These are phyloP conservation scores for Phaeodactylum tricornutum DNA, from an alignment of 108 stramenopile genomes.

Conservation along the genomic window DNA sequence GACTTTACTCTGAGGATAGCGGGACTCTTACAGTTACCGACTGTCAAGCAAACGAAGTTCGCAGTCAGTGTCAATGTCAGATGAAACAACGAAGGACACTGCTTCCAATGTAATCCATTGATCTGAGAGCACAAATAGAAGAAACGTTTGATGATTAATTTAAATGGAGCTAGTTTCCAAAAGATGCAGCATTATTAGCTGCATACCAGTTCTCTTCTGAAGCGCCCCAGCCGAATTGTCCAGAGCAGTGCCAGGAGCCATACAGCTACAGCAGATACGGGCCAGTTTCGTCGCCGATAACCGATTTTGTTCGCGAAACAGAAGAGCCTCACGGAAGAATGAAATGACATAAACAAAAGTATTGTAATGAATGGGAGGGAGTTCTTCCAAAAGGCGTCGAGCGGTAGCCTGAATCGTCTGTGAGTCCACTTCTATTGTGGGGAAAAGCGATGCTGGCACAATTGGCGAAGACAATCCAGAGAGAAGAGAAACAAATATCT, in stretches of 20 bases:
- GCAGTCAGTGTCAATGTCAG: too few relatives aligned
- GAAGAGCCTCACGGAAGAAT: constrained; percentile 87
- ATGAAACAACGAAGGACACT: too few relatives aligned
- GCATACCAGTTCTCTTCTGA: constrained; percentile 34
- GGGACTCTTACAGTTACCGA: too few relatives aligned
- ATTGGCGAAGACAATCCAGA: constrained; percentile 75
- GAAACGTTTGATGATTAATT: too few relatives aligned
- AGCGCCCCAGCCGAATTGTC: constrained; percentile 32
- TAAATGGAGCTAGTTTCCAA: constrained; percentile 49
- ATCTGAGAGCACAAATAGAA: too few relatives aligned
- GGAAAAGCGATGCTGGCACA: constrained; percentile 67
- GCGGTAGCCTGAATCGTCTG: constrained; percentile 71
- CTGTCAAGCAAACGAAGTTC: too few relatives aligned
- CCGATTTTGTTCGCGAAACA: constrained; percentile 52
- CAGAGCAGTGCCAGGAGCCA: constrained; percentile 38
- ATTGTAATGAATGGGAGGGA: constrained; percentile 92
- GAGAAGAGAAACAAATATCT: constrained; percentile 69
- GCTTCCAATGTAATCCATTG: too few relatives aligned
- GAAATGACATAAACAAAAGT: constrained; percentile 95
- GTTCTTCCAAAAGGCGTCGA: constrained; percentile 73
- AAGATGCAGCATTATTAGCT: constrained; percentile 42
- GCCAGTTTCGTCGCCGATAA: constrained; percentile 74
- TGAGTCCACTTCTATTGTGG: constrained; percentile 74
- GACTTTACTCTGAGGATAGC: too few relatives aligned
- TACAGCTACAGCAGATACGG: constrained; percentile 59